phyloP scores from a whole-genome alignment of 169 alveolate genomes.

The Babesia divergens region DNA sequence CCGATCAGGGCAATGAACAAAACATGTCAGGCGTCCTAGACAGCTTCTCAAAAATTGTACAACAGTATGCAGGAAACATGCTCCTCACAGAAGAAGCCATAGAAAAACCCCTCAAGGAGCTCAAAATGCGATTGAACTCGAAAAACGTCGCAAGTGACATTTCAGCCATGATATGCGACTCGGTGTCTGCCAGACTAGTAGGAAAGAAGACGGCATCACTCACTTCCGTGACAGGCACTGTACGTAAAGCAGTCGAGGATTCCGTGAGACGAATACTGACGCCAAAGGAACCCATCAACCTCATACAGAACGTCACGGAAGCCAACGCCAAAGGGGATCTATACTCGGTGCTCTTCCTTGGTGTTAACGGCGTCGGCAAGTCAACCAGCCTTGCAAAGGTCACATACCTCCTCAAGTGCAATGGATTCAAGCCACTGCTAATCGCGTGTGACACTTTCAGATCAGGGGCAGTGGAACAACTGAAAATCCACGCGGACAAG shows the following conservation, averaged over 20 bases:
- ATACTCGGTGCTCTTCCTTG: constrained; percentile 90
- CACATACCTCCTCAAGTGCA: constrained; percentile 90
- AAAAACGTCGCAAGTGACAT: constrained; percentile 64
- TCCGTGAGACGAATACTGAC: constrained; percentile 54
- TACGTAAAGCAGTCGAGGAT: constrained; percentile 45
- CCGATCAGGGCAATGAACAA: background rate
- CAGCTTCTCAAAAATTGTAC: constrained; percentile 45
- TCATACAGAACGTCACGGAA: constrained; percentile 64
- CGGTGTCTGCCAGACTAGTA: constrained; percentile 36
- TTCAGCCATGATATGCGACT: constrained; percentile 56
- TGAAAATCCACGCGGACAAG: constrained; percentile 93
- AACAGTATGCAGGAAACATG: constrained; percentile 59
- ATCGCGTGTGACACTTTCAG: constrained; percentile 99
- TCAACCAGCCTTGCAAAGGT: constrained; percentile 98
- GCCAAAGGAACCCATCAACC: constrained; percentile 58
- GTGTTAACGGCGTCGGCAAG: constrained; percentile 99
- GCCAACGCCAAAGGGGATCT: constrained; percentile 88
- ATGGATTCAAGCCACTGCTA: constrained; percentile 93
- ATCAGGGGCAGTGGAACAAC: constrained; percentile 99
- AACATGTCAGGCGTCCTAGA: constrained; percentile 30
- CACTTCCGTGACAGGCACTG: constrained; percentile 49
- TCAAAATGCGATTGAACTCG: constrained; percentile 24
- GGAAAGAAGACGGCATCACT: constrained; percentile 63
- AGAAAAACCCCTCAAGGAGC: constrained; percentile 43
- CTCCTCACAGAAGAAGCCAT: constrained; percentile 41